Evolutionary conservation across 1,139 yeast genomes (phyloP).

Genomic region (Zygosaccharomyces sapae): DNA sequence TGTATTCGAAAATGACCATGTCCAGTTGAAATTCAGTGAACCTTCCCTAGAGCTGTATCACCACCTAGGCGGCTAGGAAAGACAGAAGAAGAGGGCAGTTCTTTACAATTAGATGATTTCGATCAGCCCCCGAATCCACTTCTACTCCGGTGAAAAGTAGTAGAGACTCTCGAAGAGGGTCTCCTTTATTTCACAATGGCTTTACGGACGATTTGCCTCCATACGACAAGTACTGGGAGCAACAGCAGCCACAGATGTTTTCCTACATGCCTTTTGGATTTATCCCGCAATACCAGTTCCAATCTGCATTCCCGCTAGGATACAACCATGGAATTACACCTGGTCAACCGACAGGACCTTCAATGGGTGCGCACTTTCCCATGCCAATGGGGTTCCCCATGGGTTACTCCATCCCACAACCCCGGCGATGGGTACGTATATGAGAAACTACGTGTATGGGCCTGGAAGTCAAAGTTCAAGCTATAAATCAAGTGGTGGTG

Average conservation of each 20-base stretch:
- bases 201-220: conserved; percentile 7
- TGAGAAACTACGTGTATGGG: neutral
- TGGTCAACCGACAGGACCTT: neutral
- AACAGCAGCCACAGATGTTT: neutral
- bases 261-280: conserved; percentile 4
- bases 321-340: neutral
- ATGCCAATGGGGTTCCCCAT: neutral
- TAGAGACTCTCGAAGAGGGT: neutral
- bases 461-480: conserved; percentile 10
- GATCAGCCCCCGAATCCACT: conserved; percentile 38
- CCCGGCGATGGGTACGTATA: neutral
- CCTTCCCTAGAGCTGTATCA: conserved; percentile 5
- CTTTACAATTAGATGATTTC: conserved; percentile 37
- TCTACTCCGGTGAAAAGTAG: conserved; percentile 35
- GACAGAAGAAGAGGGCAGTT: conserved; percentile 17
- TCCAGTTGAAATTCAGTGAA: conserved; percentile 9
- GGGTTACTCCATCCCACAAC: neutral
- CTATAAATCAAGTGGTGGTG: conserved; percentile 24
- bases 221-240: conserved; percentile 1
- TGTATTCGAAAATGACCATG: conserved; percentile 12
- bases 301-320: neutral
- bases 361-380: neutral
- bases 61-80: conserved; percentile 15
- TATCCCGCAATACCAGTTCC: neutral
- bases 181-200: neutral